Evolutionary conservation across 192 early-diverging fungal genomes (phyloP), one percentile per base, ranked within the genome.

Genomic region (Glomus cerebriforme): DNA sequence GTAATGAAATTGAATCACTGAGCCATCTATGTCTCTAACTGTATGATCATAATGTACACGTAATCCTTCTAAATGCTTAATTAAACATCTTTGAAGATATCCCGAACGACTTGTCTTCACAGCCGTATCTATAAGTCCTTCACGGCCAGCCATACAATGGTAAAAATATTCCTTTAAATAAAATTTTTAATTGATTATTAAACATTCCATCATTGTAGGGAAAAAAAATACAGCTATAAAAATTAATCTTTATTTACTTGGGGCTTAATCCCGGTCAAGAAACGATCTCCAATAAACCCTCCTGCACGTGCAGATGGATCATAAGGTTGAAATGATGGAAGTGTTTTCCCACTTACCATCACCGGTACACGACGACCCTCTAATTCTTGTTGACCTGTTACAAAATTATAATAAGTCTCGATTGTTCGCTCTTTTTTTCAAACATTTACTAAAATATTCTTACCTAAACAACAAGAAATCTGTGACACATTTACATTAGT

Each of bases 101-200:
- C 98, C 98, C 19, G 98, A 99, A 77, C 96, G 92, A 63, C 97
- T 96, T 0, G 98, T 99, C 88, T 99, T 99, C 83, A 99, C 98
- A 76, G 98, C 98, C 9, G 98, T 99, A 88, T 99, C 98, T 74
- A 99, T 99, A n/a, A 99, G 87, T 77, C 98, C 98, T 89, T 99
- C 98, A 85, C 98, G 94, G 81, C 98, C 98, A 76, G 97, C 97
- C 98, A 99, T 99, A 81, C 96, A 93, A 85, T 95, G 93, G 88
- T 94, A 95, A 84, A 92, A 93, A 83, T 90, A 93, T 83, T 93
- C 93, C 75, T 78, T 10, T 0, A 65, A 58, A 62, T 31, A 27
- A 43, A 43, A 7, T 19, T 45, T 5, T 27, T 19, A 22, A 62
- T 47, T 1, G 7, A 43, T 29, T 12, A 45, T 64, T 73, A 35